Evolutionary conservation across 1,139 yeast genomes (phyloP).

Genomic region (Suhomyces wounanorum): DNA sequence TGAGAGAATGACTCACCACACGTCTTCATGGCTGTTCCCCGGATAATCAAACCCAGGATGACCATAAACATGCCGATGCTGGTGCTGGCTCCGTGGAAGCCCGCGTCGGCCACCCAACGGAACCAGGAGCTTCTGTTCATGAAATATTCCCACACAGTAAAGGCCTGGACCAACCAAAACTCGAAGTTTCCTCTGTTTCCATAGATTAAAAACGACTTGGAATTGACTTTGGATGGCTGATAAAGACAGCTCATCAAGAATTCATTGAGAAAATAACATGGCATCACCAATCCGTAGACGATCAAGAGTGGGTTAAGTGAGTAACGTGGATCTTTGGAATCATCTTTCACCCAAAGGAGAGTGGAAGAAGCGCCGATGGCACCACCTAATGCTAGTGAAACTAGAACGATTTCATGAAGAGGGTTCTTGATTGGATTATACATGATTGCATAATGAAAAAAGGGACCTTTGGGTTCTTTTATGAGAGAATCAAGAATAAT

Average conservation of each 20-base stretch:
- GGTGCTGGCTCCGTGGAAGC: not conserved
- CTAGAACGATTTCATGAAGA: slow-evolving; percentile 26
- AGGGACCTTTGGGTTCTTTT: not conserved
- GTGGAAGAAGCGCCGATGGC: slow-evolving; percentile 17
- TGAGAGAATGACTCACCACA: slow-evolving; percentile 45
- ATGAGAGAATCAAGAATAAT: not conserved
- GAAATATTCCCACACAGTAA: slow-evolving; percentile 30
- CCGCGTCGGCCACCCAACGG: slow-evolving; percentile 6
- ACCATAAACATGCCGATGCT: slow-evolving; percentile 20
- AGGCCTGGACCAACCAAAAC: slow-evolving; percentile 33
- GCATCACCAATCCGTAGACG: slow-evolving; percentile 25
- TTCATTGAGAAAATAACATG: slow-evolving; percentile 32
- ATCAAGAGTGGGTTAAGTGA: slow-evolving; percentile 12
- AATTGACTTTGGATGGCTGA: slow-evolving; percentile 29
- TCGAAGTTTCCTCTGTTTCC: slow-evolving; percentile 40
- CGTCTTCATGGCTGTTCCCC: slow-evolving; percentile 35
- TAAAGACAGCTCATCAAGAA: slow-evolving; percentile 30
- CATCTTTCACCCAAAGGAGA: not conserved
- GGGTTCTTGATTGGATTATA: slow-evolving; percentile 23
- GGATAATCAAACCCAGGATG: slow-evolving; percentile 25
- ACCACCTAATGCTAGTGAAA: slow-evolving; percentile 25
- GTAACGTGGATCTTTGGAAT: not conserved
- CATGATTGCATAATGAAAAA: slow-evolving; percentile 4
- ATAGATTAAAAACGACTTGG: slow-evolving; percentile 39
- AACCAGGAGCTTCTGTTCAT: slow-evolving; percentile 8